phyloP scores from a whole-genome alignment of 768 basidiomycete species.

The Lentinula lateritia region DNA sequence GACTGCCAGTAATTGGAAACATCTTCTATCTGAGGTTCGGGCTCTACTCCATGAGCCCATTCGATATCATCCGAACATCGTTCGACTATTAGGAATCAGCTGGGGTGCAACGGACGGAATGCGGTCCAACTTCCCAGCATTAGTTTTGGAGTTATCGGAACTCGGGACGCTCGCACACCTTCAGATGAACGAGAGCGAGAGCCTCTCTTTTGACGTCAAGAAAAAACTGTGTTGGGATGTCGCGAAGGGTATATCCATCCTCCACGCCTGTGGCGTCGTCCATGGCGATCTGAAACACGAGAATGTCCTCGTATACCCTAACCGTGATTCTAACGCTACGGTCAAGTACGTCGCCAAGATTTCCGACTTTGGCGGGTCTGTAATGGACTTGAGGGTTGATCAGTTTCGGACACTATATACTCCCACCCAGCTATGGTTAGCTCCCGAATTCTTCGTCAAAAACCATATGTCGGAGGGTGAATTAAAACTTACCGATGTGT shows the following conservation, averaged over 20 bases:
- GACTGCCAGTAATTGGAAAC: slow-evolving; percentile 1
- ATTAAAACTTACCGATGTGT: slow-evolving; percentile 9
- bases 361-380: slow-evolving; percentile 10
- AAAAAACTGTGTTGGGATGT: slow-evolving; percentile 10
- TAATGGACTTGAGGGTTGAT: slow-evolving; percentile 6
- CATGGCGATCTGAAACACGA: slow-evolving; percentile 12
- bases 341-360: slow-evolving; percentile 8
- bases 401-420: neutral
- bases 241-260: slow-evolving; percentile 9
- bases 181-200: neutral
- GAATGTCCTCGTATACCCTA: slow-evolving; percentile 9
- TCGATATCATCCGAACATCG: slow-evolving; percentile 11
- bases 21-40: slow-evolving; percentile 8
- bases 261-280: slow-evolving; percentile 10
- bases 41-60: slow-evolving; percentile 10
- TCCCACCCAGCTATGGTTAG: slow-evolving; percentile 4
- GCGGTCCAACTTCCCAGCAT: slow-evolving; percentile 4
- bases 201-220: slow-evolving; percentile 5
- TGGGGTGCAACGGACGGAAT: slow-evolving; percentile 5
- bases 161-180: slow-evolving; percentile 7
- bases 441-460: slow-evolving; percentile 1
- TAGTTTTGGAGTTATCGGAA: slow-evolving; percentile 8
- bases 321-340: neutral
- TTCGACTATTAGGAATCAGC: slow-evolving; percentile 6
- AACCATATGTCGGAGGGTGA: neutral